Percentiles rank a stretch among this genome's conserved stretches.
Evolutionary conservation across 768 basidiomycete species (phyloP).

Genomic region (Suillus ampliporus): DNA sequence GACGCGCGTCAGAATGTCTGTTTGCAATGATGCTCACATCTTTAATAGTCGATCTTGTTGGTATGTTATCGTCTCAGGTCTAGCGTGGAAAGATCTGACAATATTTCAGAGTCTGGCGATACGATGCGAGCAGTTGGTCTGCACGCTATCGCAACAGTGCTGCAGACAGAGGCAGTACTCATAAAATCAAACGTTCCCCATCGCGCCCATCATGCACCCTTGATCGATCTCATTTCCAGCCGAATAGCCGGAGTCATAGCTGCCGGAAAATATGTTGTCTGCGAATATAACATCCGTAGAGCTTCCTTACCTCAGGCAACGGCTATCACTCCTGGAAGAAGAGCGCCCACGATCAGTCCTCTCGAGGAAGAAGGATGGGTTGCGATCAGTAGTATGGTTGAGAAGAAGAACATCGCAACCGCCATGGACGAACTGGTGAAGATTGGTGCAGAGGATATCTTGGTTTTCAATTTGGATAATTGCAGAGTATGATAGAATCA

Average conservation of each 20-base stretch:
- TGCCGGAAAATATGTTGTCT: conserved; percentile 83
- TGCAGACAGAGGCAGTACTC: conserved; percentile 89
- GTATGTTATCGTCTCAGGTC: conserved; percentile 66
- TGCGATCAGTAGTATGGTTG: conserved; percentile 91
- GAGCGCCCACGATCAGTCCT: conserved; percentile 86
- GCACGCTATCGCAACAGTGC: conserved; percentile 88
- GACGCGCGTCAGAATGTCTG: conserved; percentile 26
- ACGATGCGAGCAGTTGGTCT: conserved; percentile 99
- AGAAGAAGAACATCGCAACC: conserved; percentile 76
- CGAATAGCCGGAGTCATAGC: conserved; percentile 94
- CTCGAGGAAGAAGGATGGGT: conserved; percentile 89
- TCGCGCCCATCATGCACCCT: conserved; percentile 61
- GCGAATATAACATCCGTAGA: conserved; percentile 89
- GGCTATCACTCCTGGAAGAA: conserved; percentile 82
- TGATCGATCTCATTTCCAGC: conserved; percentile 68
- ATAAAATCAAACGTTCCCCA: conserved; percentile 79
- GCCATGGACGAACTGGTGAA: conserved; percentile 88
- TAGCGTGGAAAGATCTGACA: not conserved
- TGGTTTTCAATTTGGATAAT: conserved; percentile 90
- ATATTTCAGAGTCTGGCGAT: conserved; percentile 86
- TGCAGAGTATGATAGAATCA: conserved; percentile 72
- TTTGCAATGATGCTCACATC: conserved; percentile 13
- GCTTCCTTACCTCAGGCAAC: conserved; percentile 65
- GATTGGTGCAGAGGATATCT: conserved; percentile 88
- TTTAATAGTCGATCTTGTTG: conserved; percentile 76